Percentiles rank a stretch among this genome's conserved stretches.
These are phyloP conservation scores for Lachancea quebecensis DNA, from an alignment of 805 yeast species.

Conservation along the genomic window DNA sequence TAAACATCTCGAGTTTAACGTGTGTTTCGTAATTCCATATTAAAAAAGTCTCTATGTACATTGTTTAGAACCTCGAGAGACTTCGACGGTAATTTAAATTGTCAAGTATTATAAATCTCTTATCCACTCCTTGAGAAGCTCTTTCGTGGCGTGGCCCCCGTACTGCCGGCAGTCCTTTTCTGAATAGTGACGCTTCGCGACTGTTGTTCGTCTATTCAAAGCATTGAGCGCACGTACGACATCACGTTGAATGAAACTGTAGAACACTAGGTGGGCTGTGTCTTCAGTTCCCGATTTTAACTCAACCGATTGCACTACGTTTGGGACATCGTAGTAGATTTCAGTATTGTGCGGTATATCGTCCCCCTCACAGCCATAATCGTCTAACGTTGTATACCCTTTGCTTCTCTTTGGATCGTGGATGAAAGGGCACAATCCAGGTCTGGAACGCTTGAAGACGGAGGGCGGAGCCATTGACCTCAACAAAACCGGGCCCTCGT, in stretches of 20 bases:
- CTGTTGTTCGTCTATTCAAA: slow-evolving; percentile 15
- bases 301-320: slow-evolving; percentile 53
- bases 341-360: slow-evolving; percentile 66
- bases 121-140: slow-evolving; percentile 38
- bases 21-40: slow-evolving; percentile 6
- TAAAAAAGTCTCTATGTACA: slow-evolving; percentile 1
- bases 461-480: slow-evolving; percentile 5
- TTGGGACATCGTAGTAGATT: slow-evolving; percentile 59
- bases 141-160: slow-evolving; percentile 39
- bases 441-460: background rate
- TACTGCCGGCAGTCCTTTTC: slow-evolving; percentile 33
- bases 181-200: slow-evolving; percentile 26
- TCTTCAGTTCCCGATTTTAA: slow-evolving; percentile 16
- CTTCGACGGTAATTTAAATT: slow-evolving; percentile 1
- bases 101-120: background rate
- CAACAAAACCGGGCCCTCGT: slow-evolving; percentile 44
- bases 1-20: slow-evolving; percentile 24
- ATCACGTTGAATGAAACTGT: slow-evolving; percentile 61
- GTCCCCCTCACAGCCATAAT: slow-evolving; percentile 80
- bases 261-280: slow-evolving; percentile 65
- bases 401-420: slow-evolving; percentile 34
- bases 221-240: slow-evolving; percentile 40
- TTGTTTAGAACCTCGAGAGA: background rate
- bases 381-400: slow-evolving; percentile 83
- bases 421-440: slow-evolving; percentile 20